Conservation (phyloP, 768 basidiomycete species). For the Leccinum truebloodii region DNA sequence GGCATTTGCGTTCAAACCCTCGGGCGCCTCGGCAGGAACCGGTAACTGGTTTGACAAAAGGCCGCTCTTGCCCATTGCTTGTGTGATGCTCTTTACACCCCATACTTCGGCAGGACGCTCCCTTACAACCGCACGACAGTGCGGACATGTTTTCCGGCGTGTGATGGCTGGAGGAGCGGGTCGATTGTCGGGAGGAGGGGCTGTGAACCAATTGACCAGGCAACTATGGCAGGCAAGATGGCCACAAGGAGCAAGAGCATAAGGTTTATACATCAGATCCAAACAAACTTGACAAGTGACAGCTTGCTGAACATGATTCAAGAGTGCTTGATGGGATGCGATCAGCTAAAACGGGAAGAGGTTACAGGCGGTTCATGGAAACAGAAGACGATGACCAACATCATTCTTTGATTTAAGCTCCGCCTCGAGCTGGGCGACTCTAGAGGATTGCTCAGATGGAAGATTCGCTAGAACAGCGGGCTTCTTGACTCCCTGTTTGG, state of each 20-base stretch:
- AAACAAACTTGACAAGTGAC: conserved; percentile 80
- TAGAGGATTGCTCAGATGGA: not conserved
- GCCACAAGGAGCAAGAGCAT: conserved; percentile 73
- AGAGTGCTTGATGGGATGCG: conserved; percentile 50
- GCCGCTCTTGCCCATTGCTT: conserved; percentile 51
- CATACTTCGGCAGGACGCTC: conserved; percentile 50
- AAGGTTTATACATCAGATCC: conserved; percentile 72
- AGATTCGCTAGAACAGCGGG: not conserved
- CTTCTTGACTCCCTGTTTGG: conserved; percentile 12
- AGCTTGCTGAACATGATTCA: conserved; percentile 59
- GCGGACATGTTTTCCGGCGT: conserved; percentile 46
- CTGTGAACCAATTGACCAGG: conserved; percentile 76
- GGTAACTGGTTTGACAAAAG: conserved; percentile 38
- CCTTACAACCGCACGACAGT: conserved; percentile 44
- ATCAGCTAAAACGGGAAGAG: conserved; percentile 41
- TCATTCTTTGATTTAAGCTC: conserved; percentile 43
- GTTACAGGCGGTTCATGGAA: conserved; percentile 1
- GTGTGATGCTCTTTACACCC: conserved; percentile 49
- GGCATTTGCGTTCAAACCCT: conserved; percentile 23
- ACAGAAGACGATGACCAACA: conserved; percentile 31
- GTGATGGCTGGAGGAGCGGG: conserved; percentile 27
- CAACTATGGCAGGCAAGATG: conserved; percentile 72
- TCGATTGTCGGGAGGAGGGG: conserved; percentile 34
- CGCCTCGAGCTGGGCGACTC: conserved; percentile 43
- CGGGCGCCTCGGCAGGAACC: conserved; percentile 28